Conservation (phyloP, 805 yeast species). For the Suhomyces canberraensis region DNA sequence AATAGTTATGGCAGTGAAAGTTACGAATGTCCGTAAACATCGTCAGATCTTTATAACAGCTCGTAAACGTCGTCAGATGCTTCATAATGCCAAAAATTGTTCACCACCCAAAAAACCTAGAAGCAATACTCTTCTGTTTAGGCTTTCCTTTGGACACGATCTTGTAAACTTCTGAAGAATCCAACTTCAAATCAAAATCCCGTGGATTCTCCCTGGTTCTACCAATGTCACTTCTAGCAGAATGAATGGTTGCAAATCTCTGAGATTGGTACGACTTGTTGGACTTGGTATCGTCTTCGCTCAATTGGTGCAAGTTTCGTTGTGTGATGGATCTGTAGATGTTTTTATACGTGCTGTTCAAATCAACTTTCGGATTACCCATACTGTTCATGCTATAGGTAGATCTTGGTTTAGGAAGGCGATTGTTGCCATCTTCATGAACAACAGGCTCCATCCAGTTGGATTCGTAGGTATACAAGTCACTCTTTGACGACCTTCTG, state of each 20-base stretch:
- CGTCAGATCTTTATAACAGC: too few species aligned
- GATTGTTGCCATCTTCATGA: not conserved
- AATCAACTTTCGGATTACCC: constrained; percentile 13
- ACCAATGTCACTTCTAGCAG: constrained; percentile 1
- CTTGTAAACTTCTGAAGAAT: constrained; percentile 19
- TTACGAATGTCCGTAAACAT: too few species aligned
- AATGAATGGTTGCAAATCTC: constrained; percentile 1
- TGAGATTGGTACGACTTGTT: constrained; percentile 16
- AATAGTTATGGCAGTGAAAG: too few species aligned
- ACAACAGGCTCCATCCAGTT: constrained; percentile 52
- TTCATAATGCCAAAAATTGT: too few species aligned
- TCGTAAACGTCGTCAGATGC: too few species aligned
- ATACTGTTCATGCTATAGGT: constrained; percentile 20
- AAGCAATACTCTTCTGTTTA: constrained; percentile 17
- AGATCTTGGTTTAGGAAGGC: constrained; percentile 20
- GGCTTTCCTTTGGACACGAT: constrained; percentile 12
- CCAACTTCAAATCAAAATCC: constrained; percentile 8
- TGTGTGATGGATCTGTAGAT: constrained; percentile 38
- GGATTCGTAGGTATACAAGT: constrained; percentile 40
- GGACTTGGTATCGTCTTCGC: constrained; percentile 13
- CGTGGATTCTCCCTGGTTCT: constrained; percentile 2
- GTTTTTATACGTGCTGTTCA: constrained; percentile 31
- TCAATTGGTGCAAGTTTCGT: constrained; percentile 21
- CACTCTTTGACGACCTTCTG: constrained; percentile 38
- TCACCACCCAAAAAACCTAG: constrained; percentile 41